Base-by-base conservation (phyloP, 2,329 filamentous ascomycete species). In the Fusarium cicatricum region DNA sequence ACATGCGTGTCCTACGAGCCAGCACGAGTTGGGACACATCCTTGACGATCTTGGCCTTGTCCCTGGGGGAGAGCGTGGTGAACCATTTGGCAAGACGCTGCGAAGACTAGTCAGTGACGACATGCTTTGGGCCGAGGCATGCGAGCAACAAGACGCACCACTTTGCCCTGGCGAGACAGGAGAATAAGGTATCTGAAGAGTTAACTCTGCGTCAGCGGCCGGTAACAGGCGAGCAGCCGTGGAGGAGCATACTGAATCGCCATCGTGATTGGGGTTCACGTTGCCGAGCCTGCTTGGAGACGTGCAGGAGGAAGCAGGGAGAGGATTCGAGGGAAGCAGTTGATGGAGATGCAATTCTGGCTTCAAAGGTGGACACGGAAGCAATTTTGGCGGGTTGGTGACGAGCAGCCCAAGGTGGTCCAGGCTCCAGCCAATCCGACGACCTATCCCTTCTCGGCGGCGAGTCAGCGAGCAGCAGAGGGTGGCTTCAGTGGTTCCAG, bases 11-110 rank as follows among this genome's bases (percentile, higher is more conserved):
- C 72, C 95, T 87, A 68, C 95, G 87, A 61, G 95, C 95, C 66
- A 99, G 88, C 68, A 99, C 95, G 43, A 98, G 90, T 79, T 98
- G 95, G 58, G 95, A 92, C 71, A 99, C 95, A 83, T 99, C 95
- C 79, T 99, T 99, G 84, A 99, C 94, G 74, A 99, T 98, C 85
- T 99, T 99, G 78, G 94, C 95, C 82, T 99, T 99, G 74, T 99
- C 95, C 79, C 90, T 97, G 62, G 95, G 95, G 31, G 94, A 97
- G 61, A 99, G 85, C 14, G 95, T 99, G 50, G 93, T 96, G 80
- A 99, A 99, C 95, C 95, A 99, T 82, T 99, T 99, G 68, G 95
- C 95, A 52, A 99, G 89, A 74, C 95, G 93, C 95, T 99, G 79
- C 52, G 62, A 55, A 65, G 41, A 39, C 11, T 34, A 50, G 44